Evolutionary conservation across 2,329 filamentous ascomycete genomes (phyloP).

Genomic region (Calonectria pauciramosa): DNA sequence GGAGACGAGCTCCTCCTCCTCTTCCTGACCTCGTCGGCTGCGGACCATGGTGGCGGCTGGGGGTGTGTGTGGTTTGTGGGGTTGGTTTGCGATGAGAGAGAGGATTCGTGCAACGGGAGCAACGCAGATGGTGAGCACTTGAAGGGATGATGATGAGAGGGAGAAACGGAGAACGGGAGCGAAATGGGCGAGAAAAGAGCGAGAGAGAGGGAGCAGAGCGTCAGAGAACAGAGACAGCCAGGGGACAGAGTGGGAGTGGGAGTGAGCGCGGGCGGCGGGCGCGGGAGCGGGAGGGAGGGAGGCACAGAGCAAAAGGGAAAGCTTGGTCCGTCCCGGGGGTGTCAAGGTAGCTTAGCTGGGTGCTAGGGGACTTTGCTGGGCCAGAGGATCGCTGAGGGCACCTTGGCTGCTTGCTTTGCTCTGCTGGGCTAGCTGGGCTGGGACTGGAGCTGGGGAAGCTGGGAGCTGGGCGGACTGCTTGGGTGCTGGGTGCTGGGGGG

Average conservation of each 20-base stretch:
- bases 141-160: slow-evolving; percentile 17
- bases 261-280: slow-evolving; percentile 14
- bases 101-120: not conserved
- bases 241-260: slow-evolving; percentile 5
- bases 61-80: not conserved
- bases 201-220: slow-evolving; percentile 18
- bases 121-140: slow-evolving; percentile 11
- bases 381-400: not conserved
- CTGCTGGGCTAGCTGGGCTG: not conserved
- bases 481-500: not conserved
- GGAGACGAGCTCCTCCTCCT: slow-evolving; percentile 68
- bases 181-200: slow-evolving; percentile 5
- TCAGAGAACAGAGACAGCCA: slow-evolving; percentile 14
- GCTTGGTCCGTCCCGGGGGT: slow-evolving; percentile 10
- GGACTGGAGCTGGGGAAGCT: slow-evolving; percentile 10
- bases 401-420: not conserved
- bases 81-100: not conserved
- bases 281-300: slow-evolving; percentile 10
- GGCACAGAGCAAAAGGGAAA: slow-evolving; percentile 7
- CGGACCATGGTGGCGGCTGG: slow-evolving; percentile 21
- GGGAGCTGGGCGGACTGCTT: not conserved
- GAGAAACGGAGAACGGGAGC: not conserved
- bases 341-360: slow-evolving; percentile 7
- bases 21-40: slow-evolving; percentile 41
- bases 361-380: slow-evolving; percentile 5